Conservation (phyloP, 2,329 filamentous ascomycete genomes). For the Fusarium austroafricanum region DNA sequence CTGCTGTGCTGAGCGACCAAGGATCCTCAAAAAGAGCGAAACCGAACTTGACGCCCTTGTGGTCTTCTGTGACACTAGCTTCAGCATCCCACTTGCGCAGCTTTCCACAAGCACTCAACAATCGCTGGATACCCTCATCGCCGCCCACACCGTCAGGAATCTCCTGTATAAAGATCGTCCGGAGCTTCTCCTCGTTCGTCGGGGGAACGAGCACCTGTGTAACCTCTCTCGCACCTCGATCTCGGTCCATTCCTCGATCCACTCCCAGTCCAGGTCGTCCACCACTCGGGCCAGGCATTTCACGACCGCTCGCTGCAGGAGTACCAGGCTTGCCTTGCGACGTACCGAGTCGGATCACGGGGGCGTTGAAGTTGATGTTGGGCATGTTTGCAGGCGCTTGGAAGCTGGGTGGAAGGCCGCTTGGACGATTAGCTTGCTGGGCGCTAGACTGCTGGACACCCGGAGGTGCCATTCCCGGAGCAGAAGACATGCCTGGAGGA, state of each 20-base stretch:
- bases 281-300: constrained; percentile 50
- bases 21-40: constrained; percentile 96
- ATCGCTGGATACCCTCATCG: constrained; percentile 81
- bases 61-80: constrained; percentile 68
- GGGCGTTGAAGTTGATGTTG: constrained; percentile 98
- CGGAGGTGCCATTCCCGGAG: constrained; percentile 82
- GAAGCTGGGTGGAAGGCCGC: constrained; percentile 83
- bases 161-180: constrained; percentile 89
- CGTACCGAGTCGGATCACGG: constrained; percentile 92
- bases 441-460: constrained; percentile 80
- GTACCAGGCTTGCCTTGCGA: constrained; percentile 71
- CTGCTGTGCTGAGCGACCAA: constrained; percentile 85
- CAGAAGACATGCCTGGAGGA: constrained; percentile 82
- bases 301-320: constrained; percentile 56
- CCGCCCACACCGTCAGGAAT: constrained; percentile 82
- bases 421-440: constrained; percentile 82
- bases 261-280: constrained; percentile 66
- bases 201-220: constrained; percentile 82
- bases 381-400: constrained; percentile 92
- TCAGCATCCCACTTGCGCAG: constrained; percentile 88
- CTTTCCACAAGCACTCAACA: constrained; percentile 81
- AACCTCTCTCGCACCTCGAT: constrained; percentile 74
- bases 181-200: constrained; percentile 88
- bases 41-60: constrained; percentile 87
- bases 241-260: constrained; percentile 75